A percentile compares a stretch with the other conserved stretches of the same genome.
These are phyloP conservation scores for Apiospora sp. DNA, from an alignment of 2,329 filamentous ascomycete species.

Conservation along the genomic window DNA sequence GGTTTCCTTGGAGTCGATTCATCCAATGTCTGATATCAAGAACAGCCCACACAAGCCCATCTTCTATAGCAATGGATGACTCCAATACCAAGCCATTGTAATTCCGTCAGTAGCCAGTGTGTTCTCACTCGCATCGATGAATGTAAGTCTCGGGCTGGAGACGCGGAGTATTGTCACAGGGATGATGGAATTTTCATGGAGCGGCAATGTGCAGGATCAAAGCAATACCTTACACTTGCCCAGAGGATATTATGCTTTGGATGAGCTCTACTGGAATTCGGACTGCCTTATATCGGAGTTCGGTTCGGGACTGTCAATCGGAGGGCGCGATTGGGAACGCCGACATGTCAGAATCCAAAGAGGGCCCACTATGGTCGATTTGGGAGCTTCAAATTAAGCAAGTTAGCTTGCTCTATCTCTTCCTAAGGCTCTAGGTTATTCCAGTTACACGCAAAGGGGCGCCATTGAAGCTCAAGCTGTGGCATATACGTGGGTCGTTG, in stretches of 20 bases:
- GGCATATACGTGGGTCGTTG: too few species aligned
- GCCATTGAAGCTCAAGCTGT: background rate
- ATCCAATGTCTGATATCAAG: too few species aligned
- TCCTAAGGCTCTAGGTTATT: background rate
- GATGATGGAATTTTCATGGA: too few species aligned
- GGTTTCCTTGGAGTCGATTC: too few species aligned
- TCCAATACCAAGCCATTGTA: too few species aligned
- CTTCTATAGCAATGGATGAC: too few species aligned
- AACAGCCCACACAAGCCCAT: too few species aligned
- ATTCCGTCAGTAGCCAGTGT: too few species aligned
- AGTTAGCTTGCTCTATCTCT: background rate
- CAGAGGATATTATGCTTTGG: too few species aligned
- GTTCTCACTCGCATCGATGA: too few species aligned
- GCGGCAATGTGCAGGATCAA: background rate
- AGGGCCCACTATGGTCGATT: background rate
- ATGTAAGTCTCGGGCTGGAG: too few species aligned
- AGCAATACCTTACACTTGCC: background rate
- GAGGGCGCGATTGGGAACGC: background rate
- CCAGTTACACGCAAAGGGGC: background rate
- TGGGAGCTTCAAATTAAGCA: background rate
- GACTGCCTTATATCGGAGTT: background rate
- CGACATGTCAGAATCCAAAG: background rate
- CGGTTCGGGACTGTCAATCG: background rate
- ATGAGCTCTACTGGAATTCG: background rate
- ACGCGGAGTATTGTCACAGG: too few species aligned